Conservation (phyloP, 768 basidiomycete species). For the Trametes punicea region DNA sequence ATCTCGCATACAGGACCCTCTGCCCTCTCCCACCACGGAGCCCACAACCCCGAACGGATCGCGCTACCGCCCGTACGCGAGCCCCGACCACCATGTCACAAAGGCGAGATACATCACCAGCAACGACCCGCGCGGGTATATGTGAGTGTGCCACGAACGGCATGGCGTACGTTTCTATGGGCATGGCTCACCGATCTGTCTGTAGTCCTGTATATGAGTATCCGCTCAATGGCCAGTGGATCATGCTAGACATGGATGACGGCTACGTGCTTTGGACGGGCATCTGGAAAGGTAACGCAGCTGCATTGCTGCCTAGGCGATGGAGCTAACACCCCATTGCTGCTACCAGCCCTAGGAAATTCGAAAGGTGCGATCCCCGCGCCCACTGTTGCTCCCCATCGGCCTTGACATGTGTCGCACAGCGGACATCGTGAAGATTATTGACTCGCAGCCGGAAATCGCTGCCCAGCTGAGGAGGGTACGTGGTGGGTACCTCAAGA, state of each 20-base stretch:
- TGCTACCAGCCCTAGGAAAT: conserved; percentile 67
- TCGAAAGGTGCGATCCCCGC: conserved; percentile 61
- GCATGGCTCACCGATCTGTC: conserved; percentile 9
- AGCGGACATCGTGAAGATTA: conserved; percentile 93
- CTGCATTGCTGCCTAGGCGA: background rate
- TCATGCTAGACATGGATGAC: conserved; percentile 95
- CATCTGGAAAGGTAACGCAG: conserved; percentile 80
- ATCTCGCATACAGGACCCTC: conserved; percentile 28
- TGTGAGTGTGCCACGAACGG: conserved; percentile 45
- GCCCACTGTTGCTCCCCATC: background rate
- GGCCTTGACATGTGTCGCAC: conserved; percentile 3
- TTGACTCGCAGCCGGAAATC: conserved; percentile 87
- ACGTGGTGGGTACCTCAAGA: conserved; percentile 85
- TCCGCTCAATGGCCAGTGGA: conserved; percentile 85
- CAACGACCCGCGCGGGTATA: conserved; percentile 86
- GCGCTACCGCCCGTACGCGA: conserved; percentile 66
- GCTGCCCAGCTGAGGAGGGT: conserved; percentile 80
- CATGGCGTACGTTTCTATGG: background rate
- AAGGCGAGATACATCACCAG: conserved; percentile 88
- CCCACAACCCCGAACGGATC: conserved; percentile 23
- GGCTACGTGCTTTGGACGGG: conserved; percentile 92
- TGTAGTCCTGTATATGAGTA: conserved; percentile 83
- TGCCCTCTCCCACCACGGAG: conserved; percentile 30
- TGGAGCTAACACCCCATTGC: background rate
- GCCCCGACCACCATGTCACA: conserved; percentile 74